Conservation (phyloP, 306 rosid genomes). For the Comarum palustre region DNA sequence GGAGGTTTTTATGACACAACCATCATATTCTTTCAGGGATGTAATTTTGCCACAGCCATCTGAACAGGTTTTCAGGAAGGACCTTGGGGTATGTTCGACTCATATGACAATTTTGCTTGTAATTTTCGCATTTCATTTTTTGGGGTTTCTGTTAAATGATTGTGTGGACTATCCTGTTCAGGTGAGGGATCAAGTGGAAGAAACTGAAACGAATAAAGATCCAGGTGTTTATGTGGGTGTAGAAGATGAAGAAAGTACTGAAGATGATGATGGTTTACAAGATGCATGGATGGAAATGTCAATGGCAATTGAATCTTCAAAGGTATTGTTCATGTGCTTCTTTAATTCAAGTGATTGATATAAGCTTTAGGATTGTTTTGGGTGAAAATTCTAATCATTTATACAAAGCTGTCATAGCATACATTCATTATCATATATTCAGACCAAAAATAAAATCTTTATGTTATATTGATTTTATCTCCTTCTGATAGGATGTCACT, state of each 20-base stretch:
- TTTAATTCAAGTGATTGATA: constrained; percentile 1
- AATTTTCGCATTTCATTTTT: constrained; percentile 16
- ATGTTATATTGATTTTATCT: background rate
- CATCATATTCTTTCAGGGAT: constrained; percentile 40
- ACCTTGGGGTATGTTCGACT: constrained; percentile 44
- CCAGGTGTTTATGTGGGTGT: constrained; percentile 71
- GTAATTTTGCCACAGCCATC: constrained; percentile 26
- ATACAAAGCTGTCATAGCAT: background rate
- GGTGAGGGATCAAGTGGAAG: constrained; percentile 18
- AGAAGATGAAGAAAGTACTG: constrained; percentile 42
- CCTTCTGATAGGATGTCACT: constrained; percentile 49
- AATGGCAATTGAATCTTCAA: constrained; percentile 68
- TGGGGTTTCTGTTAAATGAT: background rate
- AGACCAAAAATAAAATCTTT: background rate
- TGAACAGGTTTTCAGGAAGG: constrained; percentile 35
- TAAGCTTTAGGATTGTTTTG: background rate
- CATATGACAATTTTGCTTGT: background rate
- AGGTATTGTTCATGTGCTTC: constrained; percentile 40
- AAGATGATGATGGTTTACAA: constrained; percentile 66
- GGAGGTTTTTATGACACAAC: constrained; percentile 37
- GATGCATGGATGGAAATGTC: constrained; percentile 91
- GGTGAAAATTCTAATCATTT: background rate
- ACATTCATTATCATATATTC: background rate
- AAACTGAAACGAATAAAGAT: constrained; percentile 27
- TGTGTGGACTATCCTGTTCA: constrained; percentile 24